Percentiles rank a stretch among this genome's conserved stretches.
These are phyloP conservation scores for Phylloporus sp. DNA, from an alignment of 1,284 basidiomycete genomes.

Conservation along the genomic window DNA sequence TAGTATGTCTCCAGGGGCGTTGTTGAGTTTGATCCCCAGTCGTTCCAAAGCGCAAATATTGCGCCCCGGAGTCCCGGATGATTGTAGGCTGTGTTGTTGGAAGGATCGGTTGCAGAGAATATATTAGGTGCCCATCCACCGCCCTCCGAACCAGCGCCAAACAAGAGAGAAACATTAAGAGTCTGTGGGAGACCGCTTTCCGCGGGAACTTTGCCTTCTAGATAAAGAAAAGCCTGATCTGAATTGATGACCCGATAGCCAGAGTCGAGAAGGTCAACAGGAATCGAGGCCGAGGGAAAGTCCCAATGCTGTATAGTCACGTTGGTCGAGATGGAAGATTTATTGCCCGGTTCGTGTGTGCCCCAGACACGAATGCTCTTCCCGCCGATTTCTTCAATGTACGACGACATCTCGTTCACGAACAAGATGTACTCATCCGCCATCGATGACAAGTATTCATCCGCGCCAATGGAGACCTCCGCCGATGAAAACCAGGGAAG, in stretches of 20 bases:
- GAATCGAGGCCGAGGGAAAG: slow-evolving; percentile 44
- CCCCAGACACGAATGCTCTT: slow-evolving; percentile 48
- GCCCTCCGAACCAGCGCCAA: slow-evolving; percentile 39
- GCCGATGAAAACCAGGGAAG: slow-evolving; percentile 47
- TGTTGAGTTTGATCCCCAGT: slow-evolving; percentile 50
- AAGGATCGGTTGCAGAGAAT: slow-evolving; percentile 36
- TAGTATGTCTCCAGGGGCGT: slow-evolving; percentile 49
- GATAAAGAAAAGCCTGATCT: slow-evolving; percentile 46
- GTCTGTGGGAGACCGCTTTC: slow-evolving; percentile 42
- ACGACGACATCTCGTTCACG: slow-evolving; percentile 46
- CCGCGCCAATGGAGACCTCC: slow-evolving; percentile 50
- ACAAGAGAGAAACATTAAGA: slow-evolving; percentile 40
- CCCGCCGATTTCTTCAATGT: slow-evolving; percentile 34
- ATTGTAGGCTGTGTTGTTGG: slow-evolving; percentile 42
- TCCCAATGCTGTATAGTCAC: slow-evolving; percentile 51
- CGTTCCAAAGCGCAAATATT: slow-evolving; percentile 50
- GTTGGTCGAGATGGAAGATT: slow-evolving; percentile 39
- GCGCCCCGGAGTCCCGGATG: slow-evolving; percentile 41
- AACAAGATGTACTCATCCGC: slow-evolving; percentile 47
- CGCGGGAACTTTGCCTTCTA: slow-evolving; percentile 46
- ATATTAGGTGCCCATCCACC: slow-evolving; percentile 49
- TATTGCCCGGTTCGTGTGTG: slow-evolving; percentile 43
- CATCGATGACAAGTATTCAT: slow-evolving; percentile 45
- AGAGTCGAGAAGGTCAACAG: slow-evolving; percentile 41
- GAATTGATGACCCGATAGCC: slow-evolving; percentile 49